Conservation (phyloP, 1,284 basidiomycete species). For the Sporisorium reilianum region DNA sequence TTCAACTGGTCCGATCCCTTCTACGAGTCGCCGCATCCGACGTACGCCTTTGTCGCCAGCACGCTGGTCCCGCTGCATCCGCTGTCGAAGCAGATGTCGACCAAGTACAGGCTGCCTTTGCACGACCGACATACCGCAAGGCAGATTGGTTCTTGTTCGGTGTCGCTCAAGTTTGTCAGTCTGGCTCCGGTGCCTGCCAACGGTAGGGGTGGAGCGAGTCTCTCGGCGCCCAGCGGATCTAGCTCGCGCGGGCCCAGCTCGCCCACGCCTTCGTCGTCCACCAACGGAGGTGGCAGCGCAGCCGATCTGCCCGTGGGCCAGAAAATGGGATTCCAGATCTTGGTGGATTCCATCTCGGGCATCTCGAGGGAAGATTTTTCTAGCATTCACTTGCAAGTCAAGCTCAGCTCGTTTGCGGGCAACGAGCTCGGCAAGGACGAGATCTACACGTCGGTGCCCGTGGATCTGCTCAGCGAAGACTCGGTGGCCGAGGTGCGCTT, state of each 20-base stretch:
- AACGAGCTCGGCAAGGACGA: conserved; percentile 51
- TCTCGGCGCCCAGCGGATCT: conserved; percentile 28
- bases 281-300: conserved; percentile 8
- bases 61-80: conserved; percentile 85
- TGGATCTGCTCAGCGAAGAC: conserved; percentile 41
- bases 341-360: conserved; percentile 55
- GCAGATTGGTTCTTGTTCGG: conserved; percentile 47
- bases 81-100: conserved; percentile 76
- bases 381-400: conserved; percentile 56
- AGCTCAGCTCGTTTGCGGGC: conserved; percentile 58
- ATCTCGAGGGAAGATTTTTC: conserved; percentile 45
- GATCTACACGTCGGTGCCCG: conserved; percentile 55
- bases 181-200: conserved; percentile 29
- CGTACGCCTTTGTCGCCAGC: conserved; percentile 79
- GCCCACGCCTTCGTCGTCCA: conserved; percentile 33
- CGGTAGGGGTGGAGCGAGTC: conserved; percentile 12
- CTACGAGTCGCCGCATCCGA: conserved; percentile 75
- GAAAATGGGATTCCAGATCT: conserved; percentile 59
- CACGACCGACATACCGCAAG: conserved; percentile 40
- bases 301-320: conserved; percentile 48
- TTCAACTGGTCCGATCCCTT: conserved; percentile 94
- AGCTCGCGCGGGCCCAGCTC: conserved; percentile 28
- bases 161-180: conserved; percentile 61
- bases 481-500: conserved; percentile 46
- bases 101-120: conserved; percentile 56